These are phyloP conservation scores for Tremella yokohamensis DNA, from an alignment of 768 basidiomycete species.

Conservation along the genomic window DNA sequence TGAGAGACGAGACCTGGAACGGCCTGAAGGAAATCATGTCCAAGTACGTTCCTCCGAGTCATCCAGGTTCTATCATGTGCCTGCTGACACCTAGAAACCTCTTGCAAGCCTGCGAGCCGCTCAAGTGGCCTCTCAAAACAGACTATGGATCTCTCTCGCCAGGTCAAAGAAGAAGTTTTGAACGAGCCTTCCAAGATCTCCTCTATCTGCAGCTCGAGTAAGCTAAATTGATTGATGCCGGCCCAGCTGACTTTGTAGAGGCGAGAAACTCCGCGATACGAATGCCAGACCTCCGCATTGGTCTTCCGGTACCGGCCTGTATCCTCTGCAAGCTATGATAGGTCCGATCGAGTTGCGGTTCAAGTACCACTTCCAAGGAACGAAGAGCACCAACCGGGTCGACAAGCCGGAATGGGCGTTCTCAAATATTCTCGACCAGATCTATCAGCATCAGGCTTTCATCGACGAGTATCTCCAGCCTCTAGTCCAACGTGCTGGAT, in stretches of 20 bases:
- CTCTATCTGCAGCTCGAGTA: slow-evolving; percentile 74
- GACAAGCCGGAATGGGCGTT: slow-evolving; percentile 99
- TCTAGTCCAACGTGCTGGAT: slow-evolving; percentile 64
- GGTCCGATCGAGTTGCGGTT: slow-evolving; percentile 81
- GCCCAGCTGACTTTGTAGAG: slow-evolving; percentile 27
- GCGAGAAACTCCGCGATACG: slow-evolving; percentile 35
- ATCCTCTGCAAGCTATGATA: slow-evolving; percentile 78
- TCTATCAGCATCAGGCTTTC: slow-evolving; percentile 78
- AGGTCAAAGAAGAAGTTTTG: slow-evolving; percentile 64
- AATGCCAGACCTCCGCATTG: slow-evolving; percentile 51
- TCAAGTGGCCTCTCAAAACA: slow-evolving; percentile 81
- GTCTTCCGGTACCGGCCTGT: slow-evolving; percentile 60
- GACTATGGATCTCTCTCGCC: slow-evolving; percentile 60
- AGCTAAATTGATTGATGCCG: slow-evolving; percentile 43
- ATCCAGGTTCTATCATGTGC: not conserved
- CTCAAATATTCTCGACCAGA: slow-evolving; percentile 79
- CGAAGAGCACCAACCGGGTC: slow-evolving; percentile 77
- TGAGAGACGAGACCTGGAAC: slow-evolving; percentile 71
- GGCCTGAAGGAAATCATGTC: slow-evolving; percentile 67
- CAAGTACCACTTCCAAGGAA: slow-evolving; percentile 89
- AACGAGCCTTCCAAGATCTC: slow-evolving; percentile 71
- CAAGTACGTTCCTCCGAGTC: slow-evolving; percentile 55
- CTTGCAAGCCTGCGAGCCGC: slow-evolving; percentile 62
- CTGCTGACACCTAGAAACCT: slow-evolving; percentile 57
- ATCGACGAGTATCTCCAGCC: slow-evolving; percentile 71